Percentiles rank a stretch among this genome's conserved stretches.
Evolutionary conservation across 2,329 filamentous ascomycete species (phyloP).

Genomic region (Penicillium hordei): DNA sequence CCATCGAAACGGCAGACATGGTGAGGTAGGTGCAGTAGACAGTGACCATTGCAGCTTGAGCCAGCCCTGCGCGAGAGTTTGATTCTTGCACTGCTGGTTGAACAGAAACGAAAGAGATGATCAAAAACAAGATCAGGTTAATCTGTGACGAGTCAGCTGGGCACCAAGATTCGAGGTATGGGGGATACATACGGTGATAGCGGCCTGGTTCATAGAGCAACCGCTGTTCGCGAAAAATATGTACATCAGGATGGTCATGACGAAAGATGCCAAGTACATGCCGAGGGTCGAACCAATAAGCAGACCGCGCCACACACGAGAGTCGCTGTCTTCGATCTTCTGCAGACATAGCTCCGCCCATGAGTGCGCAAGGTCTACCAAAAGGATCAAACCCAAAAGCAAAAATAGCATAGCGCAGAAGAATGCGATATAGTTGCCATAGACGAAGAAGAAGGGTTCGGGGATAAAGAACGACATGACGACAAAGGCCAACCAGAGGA

Average conservation of each 20-base stretch:
- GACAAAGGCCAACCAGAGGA: constrained; percentile 82
- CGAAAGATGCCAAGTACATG: constrained; percentile 89
- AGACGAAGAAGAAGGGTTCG: constrained; percentile 89
- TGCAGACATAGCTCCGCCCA: constrained; percentile 96
- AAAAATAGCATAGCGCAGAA: constrained; percentile 89
- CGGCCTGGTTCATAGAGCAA: constrained; percentile 95
- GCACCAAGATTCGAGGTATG: background rate
- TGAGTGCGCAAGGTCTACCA: constrained; percentile 92
- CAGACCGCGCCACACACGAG: constrained; percentile 76
- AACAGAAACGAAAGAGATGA: constrained; percentile 79
- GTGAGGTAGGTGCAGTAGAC: constrained; percentile 98
- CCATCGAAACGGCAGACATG: constrained; percentile 98
- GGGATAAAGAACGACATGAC: constrained; percentile 95
- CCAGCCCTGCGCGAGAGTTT: constrained; percentile 89
- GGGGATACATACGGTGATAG: constrained; percentile 66
- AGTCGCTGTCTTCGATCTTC: constrained; percentile 89
- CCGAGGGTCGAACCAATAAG: constrained; percentile 87
- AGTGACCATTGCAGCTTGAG: constrained; percentile 96
- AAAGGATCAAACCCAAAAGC: constrained; percentile 82
- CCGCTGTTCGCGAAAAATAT: constrained; percentile 82
- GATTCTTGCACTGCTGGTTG: constrained; percentile 87
- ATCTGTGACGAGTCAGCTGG: constrained; percentile 49
- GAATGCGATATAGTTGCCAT: constrained; percentile 91
- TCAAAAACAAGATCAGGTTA: constrained; percentile 80
- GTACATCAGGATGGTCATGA: constrained; percentile 96